Evolutionary conservation across 208 protist species (phyloP).

Genomic region (Crithidia expoeki): DNA sequence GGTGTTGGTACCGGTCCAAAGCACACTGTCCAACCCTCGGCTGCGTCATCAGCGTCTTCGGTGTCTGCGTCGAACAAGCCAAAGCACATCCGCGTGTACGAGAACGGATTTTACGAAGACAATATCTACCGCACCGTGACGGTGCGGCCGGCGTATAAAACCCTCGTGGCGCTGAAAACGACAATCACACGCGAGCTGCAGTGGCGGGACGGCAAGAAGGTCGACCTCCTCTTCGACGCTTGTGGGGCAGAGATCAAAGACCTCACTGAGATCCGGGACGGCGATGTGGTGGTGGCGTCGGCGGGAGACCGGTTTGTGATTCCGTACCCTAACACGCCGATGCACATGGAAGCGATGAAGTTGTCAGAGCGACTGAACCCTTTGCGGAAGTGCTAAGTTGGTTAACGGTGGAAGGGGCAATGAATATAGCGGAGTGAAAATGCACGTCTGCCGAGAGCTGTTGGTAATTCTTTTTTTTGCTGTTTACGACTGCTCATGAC

Average conservation of each 20-base stretch:
- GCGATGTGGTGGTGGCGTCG: conserved; percentile 76
- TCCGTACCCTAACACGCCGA: conserved; percentile 68
- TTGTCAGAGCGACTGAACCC: conserved; percentile 33
- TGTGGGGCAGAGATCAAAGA: conserved; percentile 66
- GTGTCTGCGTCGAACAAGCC: conserved; percentile 21
- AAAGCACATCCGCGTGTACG: conserved; percentile 84
- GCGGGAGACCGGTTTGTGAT: conserved; percentile 86
- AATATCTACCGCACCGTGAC: conserved; percentile 77
- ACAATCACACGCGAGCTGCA: conserved; percentile 81
- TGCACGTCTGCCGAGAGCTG: neutral
- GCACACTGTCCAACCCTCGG: neutral
- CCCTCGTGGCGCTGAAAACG: conserved; percentile 64
- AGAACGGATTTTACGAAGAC: conserved; percentile 89
- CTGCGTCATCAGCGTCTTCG: conserved; percentile 1
- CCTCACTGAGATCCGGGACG: conserved; percentile 61
- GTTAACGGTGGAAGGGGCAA: neutral
- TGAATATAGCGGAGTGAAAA: neutral
- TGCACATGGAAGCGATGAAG: conserved; percentile 73
- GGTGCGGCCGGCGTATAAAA: conserved; percentile 84
- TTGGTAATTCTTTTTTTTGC: neutral
- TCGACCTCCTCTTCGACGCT: conserved; percentile 81
- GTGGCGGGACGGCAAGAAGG: conserved; percentile 78
- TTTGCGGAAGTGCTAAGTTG: conserved; percentile 5
- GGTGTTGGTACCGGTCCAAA: conserved; percentile 1
- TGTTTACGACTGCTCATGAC: too few species aligned